Base-by-base conservation (phyloP, 1,284 basidiomycete genomes). In the Malassezia yamatoensis region DNA sequence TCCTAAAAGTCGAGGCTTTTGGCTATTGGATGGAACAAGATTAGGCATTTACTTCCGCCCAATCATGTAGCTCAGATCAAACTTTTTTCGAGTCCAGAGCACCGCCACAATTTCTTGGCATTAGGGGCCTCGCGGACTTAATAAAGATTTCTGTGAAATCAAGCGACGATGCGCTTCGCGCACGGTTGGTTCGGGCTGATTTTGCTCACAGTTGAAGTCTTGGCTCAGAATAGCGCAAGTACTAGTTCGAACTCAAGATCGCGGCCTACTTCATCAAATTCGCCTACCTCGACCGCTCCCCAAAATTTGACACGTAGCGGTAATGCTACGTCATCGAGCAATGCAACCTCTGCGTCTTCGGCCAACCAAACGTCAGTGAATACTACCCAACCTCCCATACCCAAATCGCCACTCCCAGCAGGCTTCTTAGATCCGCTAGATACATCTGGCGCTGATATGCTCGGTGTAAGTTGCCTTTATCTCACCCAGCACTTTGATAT, bases 401-500 rank as follows among this genome's bases (percentile, higher is more conserved):
- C 53, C 2, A 15, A n/a, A 38, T 46, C 54, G 9, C 54, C 54
- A 7, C 37, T 57, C 2, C 54, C 54, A 0, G 21, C 29, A 24
- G 54, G 54, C 2, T 57, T 57, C 20, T 29, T 51, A 11, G 44
- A 57, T 37, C 54, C 54, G 4, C 42, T 57, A 5, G 42, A 46
- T 5, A 7, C 50, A 18, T 11, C 18, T 12, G 54, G 44, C 11
- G 51, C 44, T 10, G 41, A 34, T 13, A 57, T 57, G 54, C 34
- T 57, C 6, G 54, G 38, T 6, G 53, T 54, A 38, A 13, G 53
- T 49, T 6, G 5, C 11, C 8, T 13, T 13, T 10, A 15, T 15
- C 43, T 45, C 6, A 45, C 24, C 18, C 46, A 48, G 46, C 21
- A 32, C 16, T 41, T 41, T 15, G 15, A 49, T 16, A 3, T 18